Evolutionary conservation across 1,284 basidiomycete genomes (phyloP), one percentile per base, ranked within the genome.

Genomic region (Stereum hirsutum): DNA sequence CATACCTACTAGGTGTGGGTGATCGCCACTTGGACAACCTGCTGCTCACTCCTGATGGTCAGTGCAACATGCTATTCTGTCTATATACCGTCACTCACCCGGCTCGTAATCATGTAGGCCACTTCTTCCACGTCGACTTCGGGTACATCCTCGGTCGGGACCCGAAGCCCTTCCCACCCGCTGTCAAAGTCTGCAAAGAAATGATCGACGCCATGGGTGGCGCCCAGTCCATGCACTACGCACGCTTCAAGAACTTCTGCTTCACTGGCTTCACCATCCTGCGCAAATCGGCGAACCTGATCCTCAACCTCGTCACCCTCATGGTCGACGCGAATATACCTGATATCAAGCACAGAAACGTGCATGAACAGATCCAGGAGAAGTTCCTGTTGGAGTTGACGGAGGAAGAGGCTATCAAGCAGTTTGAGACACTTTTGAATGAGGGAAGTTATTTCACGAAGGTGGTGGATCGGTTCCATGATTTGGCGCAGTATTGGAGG

Each of bases 201-300:
- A 99, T 99, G 96, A 92, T 99, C 1, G 96, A 99, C 57, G 94
- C 89, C 6, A 97, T 99, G 94, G 96, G 96, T 14, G 95, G 96
- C 28, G 78, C 88, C n/a, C 75, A 86, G 57, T 93, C 93, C 3
- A 72, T 83, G 14, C 92, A 96, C 59, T 96, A 99, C 61, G 77
- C 81, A 21, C 83, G 93, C 28, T 99, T 99, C 79, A 94, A 95
- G 64, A 87, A 82, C 50, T 84, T 96, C 52, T 96, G 92, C 62
- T 93, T 94, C 61, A 98, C 94, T 3, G 95, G 93, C 0, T 99
- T 98, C 63, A 90, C 86, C 45, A 91, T 89, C 54, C 74, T 99
- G 43, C 78, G 96, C 49, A 98, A 98, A 73, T 92, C 87, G 58
- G 89, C 95, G n/a, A 99, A 97, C 65, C 77, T 99, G 33, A 96